phyloP scores from a whole-genome alignment of 192 early-diverging fungal genomes.

The Coemansia sp. region DNA sequence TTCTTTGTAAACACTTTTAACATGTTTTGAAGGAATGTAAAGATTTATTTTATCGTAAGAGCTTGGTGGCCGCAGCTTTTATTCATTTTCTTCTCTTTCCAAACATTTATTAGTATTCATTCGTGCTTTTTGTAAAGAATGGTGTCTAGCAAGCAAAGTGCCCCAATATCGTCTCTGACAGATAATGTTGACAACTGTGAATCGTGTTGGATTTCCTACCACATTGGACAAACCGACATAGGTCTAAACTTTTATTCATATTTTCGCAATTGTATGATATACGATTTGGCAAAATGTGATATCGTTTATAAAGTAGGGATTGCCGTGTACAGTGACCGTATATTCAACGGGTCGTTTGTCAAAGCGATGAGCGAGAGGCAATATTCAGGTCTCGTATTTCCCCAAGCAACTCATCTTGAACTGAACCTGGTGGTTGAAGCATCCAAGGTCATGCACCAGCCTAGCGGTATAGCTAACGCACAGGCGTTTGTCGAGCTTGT shows the following conservation, averaged over 20 bases:
- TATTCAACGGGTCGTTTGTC: neutral
- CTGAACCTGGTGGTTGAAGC: neutral
- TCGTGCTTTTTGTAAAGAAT: too few relatives aligned
- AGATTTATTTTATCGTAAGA: neutral
- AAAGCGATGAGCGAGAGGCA: neutral
- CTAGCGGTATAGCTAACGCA: neutral
- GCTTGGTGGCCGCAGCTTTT: neutral
- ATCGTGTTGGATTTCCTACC: neutral
- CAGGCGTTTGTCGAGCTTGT: neutral
- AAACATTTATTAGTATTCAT: too few relatives aligned
- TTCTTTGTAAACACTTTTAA: neutral
- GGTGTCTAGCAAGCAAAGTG: too few relatives aligned
- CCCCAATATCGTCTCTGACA: too few relatives aligned
- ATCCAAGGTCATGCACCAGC: neutral
- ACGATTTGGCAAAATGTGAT: neutral
- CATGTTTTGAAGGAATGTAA: neutral
- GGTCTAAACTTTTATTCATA: neutral
- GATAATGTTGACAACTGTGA: too few relatives aligned
- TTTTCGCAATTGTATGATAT: too few relatives aligned
- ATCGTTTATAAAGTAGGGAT: neutral
- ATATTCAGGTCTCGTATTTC: neutral
- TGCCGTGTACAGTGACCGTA: neutral
- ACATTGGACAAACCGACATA: neutral
- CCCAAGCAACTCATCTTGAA: neutral
- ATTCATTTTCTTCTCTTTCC: neutral